Conservation (phyloP, 257 asterid genomes). For the Penstemon newberryi region DNA sequence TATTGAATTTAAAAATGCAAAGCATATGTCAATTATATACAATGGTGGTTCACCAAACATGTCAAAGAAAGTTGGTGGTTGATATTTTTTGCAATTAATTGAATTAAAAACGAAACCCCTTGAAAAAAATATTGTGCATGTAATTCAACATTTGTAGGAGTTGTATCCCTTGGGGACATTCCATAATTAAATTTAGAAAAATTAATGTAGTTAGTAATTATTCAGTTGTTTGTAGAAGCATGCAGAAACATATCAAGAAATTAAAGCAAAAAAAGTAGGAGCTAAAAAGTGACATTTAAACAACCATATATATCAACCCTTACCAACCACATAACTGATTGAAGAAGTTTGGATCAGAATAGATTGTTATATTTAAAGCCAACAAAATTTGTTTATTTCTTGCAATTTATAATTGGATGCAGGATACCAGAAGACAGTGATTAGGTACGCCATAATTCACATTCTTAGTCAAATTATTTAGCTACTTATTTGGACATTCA, state of each 20-base stretch:
- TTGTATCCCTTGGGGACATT: too few species aligned
- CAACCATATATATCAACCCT: neutral
- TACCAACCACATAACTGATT: neutral
- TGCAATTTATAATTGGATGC: neutral
- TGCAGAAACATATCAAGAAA: too few species aligned
- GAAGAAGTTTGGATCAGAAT: neutral
- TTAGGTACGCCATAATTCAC: too few species aligned
- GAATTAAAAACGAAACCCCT: neutral
- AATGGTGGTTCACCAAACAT: slow-evolving; percentile 6
- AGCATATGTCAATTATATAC: neutral
- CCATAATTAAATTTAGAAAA: too few species aligned
- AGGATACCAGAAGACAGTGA: neutral
- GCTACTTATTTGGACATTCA: too few species aligned
- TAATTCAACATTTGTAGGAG: neutral
- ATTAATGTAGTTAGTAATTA: too few species aligned
- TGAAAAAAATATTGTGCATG: neutral
- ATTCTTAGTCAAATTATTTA: too few species aligned
- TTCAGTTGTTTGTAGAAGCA: too few species aligned
- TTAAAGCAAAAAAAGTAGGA: slow-evolving; percentile 20
- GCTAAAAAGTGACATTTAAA: slow-evolving; percentile 23
- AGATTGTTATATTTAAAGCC: too few species aligned
- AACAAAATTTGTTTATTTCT: neutral
- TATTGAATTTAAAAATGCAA: neutral
- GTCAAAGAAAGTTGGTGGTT: neutral
- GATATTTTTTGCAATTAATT: neutral